phyloP scores from a whole-genome alignment of 2,329 filamentous ascomycete species.

The Epichloe coenophiala region DNA sequence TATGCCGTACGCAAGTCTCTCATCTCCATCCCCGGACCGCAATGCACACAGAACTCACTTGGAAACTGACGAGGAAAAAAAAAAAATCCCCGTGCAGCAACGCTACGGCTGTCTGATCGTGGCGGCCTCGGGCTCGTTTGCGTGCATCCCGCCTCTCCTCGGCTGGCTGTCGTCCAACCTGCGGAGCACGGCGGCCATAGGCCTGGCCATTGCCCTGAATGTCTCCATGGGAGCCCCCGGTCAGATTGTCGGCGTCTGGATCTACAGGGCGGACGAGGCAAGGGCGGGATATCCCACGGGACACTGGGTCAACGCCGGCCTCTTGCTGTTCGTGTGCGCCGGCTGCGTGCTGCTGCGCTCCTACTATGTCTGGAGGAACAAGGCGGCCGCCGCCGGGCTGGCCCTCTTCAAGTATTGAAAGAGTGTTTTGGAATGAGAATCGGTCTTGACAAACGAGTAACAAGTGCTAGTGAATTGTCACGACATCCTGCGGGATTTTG shows the following conservation, averaged over 20 bases:
- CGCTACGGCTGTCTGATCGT: conserved; percentile 62
- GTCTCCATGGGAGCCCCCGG: conserved; percentile 53
- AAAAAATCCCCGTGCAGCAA: conserved; percentile 28
- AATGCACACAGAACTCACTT: too few species aligned
- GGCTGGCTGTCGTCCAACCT: conserved; percentile 61
- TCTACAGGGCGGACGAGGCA: conserved; percentile 52
- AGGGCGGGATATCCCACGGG: conserved; percentile 52
- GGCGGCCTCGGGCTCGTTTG: conserved; percentile 51
- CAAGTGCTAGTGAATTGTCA: too few species aligned
- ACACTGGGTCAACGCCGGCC: conserved; percentile 51
- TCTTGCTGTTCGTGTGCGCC: conserved; percentile 41
- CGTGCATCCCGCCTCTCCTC: conserved; percentile 54
- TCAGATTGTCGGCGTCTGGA: conserved; percentile 62
- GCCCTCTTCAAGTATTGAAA: neutral
- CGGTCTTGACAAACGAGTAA: too few species aligned
- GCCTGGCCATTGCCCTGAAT: conserved; percentile 58
- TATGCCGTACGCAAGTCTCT: conserved; percentile 21
- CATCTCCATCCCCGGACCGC: too few species aligned
- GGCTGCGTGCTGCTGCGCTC: neutral
- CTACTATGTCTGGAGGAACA: neutral
- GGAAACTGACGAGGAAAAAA: too few species aligned
- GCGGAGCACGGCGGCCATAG: conserved; percentile 49
- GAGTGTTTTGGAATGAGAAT: too few species aligned
- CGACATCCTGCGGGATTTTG: too few species aligned
- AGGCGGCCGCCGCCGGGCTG: neutral